Evolutionary conservation across 2,329 filamentous ascomycete species (phyloP).

Genomic region (Fusarium graminum): DNA sequence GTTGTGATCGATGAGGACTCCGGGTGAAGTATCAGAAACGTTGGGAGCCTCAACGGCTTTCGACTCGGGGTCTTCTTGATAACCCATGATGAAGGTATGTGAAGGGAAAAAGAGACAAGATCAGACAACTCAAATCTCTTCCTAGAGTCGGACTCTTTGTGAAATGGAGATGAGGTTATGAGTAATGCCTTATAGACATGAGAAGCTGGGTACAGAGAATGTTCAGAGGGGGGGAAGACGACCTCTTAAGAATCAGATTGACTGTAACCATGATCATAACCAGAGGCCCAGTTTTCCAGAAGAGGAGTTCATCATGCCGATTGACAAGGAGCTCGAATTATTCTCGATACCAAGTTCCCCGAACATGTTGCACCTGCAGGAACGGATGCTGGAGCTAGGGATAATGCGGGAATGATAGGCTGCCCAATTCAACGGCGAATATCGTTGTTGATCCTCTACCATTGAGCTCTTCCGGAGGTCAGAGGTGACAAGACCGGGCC

Average conservation of each 20-base stretch:
- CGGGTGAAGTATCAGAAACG: constrained; percentile 46
- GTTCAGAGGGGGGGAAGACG: constrained; percentile 12
- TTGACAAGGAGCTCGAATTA: constrained; percentile 19
- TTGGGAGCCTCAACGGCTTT: constrained; percentile 46
- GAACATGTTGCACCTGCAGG: constrained; percentile 25
- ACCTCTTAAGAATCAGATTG: constrained; percentile 41
- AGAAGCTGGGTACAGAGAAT: constrained; percentile 36
- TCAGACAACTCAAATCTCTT: constrained; percentile 9
- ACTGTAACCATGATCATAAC: constrained; percentile 27
- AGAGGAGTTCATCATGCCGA: constrained; percentile 36
- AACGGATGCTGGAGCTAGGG: constrained; percentile 20
- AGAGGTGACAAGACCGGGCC: constrained; percentile 37
- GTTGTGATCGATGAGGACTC: constrained; percentile 47
- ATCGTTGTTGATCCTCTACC: constrained; percentile 3
- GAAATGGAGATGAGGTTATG: constrained; percentile 17
- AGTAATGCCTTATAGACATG: constrained; percentile 39
- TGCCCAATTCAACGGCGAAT: constrained; percentile 15
- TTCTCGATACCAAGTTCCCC: constrained; percentile 22
- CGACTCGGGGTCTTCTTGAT: constrained; percentile 44
- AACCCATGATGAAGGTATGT: constrained; percentile 42
- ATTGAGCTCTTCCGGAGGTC: neutral
- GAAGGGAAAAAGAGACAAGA: constrained; percentile 3
- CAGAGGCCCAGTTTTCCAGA: constrained; percentile 45
- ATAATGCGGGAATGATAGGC: constrained; percentile 45
- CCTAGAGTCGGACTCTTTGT: constrained; percentile 2